phyloP scores from a whole-genome alignment of 495 filamentous ascomycete genomes.

The Neurospora sp. region DNA sequence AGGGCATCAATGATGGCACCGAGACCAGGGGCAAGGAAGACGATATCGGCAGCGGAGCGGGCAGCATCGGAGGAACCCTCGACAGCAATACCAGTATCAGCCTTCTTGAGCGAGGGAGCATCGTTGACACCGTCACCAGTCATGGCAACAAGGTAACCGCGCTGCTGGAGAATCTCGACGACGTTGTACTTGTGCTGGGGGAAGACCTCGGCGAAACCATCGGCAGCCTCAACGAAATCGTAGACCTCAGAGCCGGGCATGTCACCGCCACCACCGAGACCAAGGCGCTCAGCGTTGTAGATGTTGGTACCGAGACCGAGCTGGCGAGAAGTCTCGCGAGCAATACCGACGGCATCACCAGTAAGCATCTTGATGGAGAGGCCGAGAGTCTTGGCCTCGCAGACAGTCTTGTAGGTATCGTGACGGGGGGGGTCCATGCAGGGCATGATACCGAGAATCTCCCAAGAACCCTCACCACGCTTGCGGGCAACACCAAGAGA shows the following conservation, averaged over 20 bases:
- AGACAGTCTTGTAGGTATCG: slow-evolving; percentile 83
- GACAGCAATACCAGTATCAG: slow-evolving; percentile 88
- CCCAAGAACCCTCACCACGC: slow-evolving; percentile 64
- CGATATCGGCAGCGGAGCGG: slow-evolving; percentile 86
- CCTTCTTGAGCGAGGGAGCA: slow-evolving; percentile 91
- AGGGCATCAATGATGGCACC: slow-evolving; percentile 88
- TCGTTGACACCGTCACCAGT: slow-evolving; percentile 98
- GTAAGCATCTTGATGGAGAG: slow-evolving; percentile 95
- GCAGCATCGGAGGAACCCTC: slow-evolving; percentile 90
- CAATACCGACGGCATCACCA: slow-evolving; percentile 89
- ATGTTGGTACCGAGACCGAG: slow-evolving; percentile 88
- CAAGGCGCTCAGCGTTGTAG: slow-evolving; percentile 83
- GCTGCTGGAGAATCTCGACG: slow-evolving; percentile 92
- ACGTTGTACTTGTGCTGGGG: slow-evolving; percentile 98
- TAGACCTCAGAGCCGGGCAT: slow-evolving; percentile 89
- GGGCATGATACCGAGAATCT: slow-evolving; percentile 90
- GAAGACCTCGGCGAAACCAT: slow-evolving; percentile 94
- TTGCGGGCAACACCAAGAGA: slow-evolving; percentile 87
- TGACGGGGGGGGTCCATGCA: slow-evolving; percentile 86
- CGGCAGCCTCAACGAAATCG: slow-evolving; percentile 89
- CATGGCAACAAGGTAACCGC: slow-evolving; percentile 95
- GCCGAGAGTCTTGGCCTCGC: slow-evolving; percentile 79
- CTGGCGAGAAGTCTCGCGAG: slow-evolving; percentile 80
- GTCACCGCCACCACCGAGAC: slow-evolving; percentile 72
- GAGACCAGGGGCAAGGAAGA: slow-evolving; percentile 84